A percentile compares a stretch with the other conserved stretches of the same genome.
Evolutionary conservation across 495 filamentous ascomycete genomes (phyloP).

Genomic region (Poronia punctata): DNA sequence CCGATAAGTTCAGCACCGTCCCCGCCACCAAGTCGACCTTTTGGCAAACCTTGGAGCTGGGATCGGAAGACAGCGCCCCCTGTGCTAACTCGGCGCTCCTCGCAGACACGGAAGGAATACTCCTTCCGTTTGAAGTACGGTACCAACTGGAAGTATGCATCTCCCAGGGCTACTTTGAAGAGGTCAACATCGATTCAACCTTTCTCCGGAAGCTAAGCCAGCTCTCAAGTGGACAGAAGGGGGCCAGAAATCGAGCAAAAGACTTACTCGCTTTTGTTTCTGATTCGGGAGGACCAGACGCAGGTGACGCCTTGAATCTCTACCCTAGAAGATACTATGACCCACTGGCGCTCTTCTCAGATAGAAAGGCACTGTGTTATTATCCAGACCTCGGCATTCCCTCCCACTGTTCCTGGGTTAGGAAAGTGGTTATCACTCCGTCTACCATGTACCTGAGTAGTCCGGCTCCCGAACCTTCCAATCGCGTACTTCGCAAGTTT

Average conservation of each 20-base stretch:
- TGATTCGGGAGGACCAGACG: conserved; percentile 14
- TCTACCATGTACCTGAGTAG: conserved; percentile 71
- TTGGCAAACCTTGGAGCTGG: conserved; percentile 54
- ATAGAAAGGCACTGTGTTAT: conserved; percentile 37
- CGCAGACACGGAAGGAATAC: conserved; percentile 27
- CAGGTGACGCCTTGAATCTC: conserved; percentile 15
- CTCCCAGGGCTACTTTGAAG: conserved; percentile 70
- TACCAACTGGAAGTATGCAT: conserved; percentile 94
- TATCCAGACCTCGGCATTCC: conserved; percentile 52
- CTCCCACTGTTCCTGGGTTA: conserved; percentile 62
- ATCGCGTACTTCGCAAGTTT: conserved; percentile 74
- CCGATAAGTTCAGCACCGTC: conserved; percentile 23
- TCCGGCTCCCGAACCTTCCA: conserved; percentile 77
- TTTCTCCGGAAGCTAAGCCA: conserved; percentile 57
- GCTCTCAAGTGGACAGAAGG: conserved; percentile 25
- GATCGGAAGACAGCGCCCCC: conserved; percentile 4
- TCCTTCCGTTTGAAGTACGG: conserved; percentile 63
- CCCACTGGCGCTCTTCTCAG: conserved; percentile 68
- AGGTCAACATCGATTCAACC: conserved; percentile 58
- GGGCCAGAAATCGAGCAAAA: conserved; percentile 26
- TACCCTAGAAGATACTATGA: conserved; percentile 53
- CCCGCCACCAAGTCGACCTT: conserved; percentile 22
- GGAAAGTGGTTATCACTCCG: conserved; percentile 74
- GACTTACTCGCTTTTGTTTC: conserved; percentile 34
- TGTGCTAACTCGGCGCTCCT: conserved; percentile 28